phyloP scores from a whole-genome alignment of 2,329 filamentous ascomycete genomes.

The Whalleya microplaca region DNA sequence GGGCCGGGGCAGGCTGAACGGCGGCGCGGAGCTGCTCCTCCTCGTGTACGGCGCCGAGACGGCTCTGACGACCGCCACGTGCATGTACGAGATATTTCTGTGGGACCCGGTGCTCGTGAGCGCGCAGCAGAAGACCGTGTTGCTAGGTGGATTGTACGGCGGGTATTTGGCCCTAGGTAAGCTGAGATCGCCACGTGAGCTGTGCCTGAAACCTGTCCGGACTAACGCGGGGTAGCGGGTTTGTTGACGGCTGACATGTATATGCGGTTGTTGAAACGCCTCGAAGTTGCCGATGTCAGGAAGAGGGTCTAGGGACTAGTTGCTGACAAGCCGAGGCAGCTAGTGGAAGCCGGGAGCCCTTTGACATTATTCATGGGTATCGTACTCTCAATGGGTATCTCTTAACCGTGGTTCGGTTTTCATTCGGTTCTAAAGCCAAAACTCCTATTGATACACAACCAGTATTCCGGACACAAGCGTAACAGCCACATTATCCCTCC shows the following conservation, averaged over 20 bases:
- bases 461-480: background rate
- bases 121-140: constrained; percentile 46
- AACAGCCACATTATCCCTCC: constrained; percentile 7
- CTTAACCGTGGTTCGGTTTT: constrained; percentile 15
- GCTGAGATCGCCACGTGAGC: constrained; percentile 34
- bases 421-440: constrained; percentile 16
- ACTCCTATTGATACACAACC: constrained; percentile 27
- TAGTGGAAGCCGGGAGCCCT: background rate
- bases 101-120: constrained; percentile 53
- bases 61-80: constrained; percentile 54
- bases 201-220: background rate
- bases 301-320: constrained; percentile 47
- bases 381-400: background rate
- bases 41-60: constrained; percentile 57
- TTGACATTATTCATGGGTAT: background rate
- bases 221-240: constrained; percentile 42
- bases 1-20: constrained; percentile 33
- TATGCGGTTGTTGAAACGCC: constrained; percentile 49
- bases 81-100: constrained; percentile 53
- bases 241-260: constrained; percentile 61
- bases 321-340: no score
- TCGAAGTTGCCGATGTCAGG: constrained; percentile 37
- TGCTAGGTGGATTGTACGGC: constrained; percentile 54
- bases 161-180: constrained; percentile 58
- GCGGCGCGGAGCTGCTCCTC: constrained; percentile 52